A percentile compares a stretch with the other conserved stretches of the same genome.
phyloP scores from a whole-genome alignment of 1,139 yeast species.

The Yamadazyma kanchanaburiensis region DNA sequence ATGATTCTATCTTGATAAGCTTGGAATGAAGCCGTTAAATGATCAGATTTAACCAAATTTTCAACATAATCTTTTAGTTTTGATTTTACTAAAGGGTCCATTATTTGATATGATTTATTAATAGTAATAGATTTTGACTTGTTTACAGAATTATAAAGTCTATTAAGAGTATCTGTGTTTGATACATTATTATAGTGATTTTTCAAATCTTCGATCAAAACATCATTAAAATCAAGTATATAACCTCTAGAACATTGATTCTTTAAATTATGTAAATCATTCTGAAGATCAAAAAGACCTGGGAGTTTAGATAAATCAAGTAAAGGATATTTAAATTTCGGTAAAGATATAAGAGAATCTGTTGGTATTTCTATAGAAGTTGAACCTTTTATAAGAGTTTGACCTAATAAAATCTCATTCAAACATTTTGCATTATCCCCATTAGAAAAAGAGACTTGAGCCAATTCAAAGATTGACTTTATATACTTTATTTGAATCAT shows the following conservation, averaged over 20 bases:
- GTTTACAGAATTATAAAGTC: slow-evolving; percentile 37
- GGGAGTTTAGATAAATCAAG: slow-evolving; percentile 53
- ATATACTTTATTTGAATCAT: slow-evolving; percentile 61
- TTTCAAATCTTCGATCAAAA: slow-evolving; percentile 59
- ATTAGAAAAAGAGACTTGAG: slow-evolving; percentile 45
- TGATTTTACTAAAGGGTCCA: slow-evolving; percentile 33
- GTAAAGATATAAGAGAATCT: slow-evolving; percentile 24
- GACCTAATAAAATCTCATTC: slow-evolving; percentile 54
- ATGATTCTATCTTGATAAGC: slow-evolving; percentile 66
- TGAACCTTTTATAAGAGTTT: slow-evolving; percentile 55
- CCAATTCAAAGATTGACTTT: slow-evolving; percentile 47
- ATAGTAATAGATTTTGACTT: slow-evolving; percentile 19
- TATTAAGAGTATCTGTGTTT: slow-evolving; percentile 45
- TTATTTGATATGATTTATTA: slow-evolving; percentile 27
- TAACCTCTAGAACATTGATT: slow-evolving; percentile 67
- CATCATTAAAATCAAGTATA: slow-evolving; percentile 51
- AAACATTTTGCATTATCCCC: slow-evolving; percentile 42
- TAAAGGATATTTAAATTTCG: slow-evolving; percentile 49
- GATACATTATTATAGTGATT: slow-evolving; percentile 51
- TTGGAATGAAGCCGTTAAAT: slow-evolving; percentile 60
- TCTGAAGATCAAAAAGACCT: slow-evolving; percentile 57
- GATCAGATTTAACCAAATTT: slow-evolving; percentile 62
- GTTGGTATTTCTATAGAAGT: slow-evolving; percentile 17
- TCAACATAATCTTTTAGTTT: slow-evolving; percentile 44
- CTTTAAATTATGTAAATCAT: slow-evolving; percentile 45